phyloP scores from a whole-genome alignment of 2,329 filamentous ascomycete species.

The Aspergillus sojae region DNA sequence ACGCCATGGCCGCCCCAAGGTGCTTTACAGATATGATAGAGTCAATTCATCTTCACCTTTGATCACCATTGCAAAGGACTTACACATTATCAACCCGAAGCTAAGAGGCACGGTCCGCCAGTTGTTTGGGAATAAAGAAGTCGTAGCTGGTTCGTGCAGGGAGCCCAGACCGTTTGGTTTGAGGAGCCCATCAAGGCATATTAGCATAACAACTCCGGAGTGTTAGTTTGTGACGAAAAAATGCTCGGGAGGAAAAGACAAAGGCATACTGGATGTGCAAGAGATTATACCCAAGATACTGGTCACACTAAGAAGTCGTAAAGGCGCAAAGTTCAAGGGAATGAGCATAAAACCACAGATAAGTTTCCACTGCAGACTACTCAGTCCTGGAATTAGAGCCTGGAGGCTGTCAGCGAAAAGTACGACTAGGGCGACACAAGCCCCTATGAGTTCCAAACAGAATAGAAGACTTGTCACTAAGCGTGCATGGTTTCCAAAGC shows the following conservation, averaged over 20 bases:
- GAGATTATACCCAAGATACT: constrained; percentile 91
- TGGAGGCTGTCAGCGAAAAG: constrained; percentile 91
- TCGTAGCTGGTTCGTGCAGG: constrained; percentile 75
- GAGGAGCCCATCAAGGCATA: constrained; percentile 82
- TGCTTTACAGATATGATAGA: constrained; percentile 35
- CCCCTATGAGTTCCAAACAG: constrained; percentile 81
- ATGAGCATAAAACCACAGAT: constrained; percentile 77
- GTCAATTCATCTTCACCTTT: neutral
- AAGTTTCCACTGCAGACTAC: constrained; percentile 77
- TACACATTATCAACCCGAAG: constrained; percentile 84
- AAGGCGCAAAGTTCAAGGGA: constrained; percentile 80
- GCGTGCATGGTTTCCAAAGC: constrained; percentile 80
- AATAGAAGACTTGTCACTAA: constrained; percentile 84
- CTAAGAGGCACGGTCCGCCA: constrained; percentile 87
- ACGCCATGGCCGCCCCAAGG: constrained; percentile 72
- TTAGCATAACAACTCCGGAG: constrained; percentile 72
- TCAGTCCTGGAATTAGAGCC: constrained; percentile 72
- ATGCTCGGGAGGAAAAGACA: neutral
- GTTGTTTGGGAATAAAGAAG: constrained; percentile 80
- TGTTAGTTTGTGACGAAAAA: constrained; percentile 30
- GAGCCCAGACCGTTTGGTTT: constrained; percentile 81
- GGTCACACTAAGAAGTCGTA: constrained; percentile 83
- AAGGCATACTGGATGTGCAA: constrained; percentile 77
- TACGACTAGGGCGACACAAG: constrained; percentile 85
- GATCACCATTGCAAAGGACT: constrained; percentile 19